Percentiles rank a stretch among this genome's conserved stretches.
Evolutionary conservation across 2,329 filamentous ascomycete species (phyloP).

Genomic region (Curvularia lunata): DNA sequence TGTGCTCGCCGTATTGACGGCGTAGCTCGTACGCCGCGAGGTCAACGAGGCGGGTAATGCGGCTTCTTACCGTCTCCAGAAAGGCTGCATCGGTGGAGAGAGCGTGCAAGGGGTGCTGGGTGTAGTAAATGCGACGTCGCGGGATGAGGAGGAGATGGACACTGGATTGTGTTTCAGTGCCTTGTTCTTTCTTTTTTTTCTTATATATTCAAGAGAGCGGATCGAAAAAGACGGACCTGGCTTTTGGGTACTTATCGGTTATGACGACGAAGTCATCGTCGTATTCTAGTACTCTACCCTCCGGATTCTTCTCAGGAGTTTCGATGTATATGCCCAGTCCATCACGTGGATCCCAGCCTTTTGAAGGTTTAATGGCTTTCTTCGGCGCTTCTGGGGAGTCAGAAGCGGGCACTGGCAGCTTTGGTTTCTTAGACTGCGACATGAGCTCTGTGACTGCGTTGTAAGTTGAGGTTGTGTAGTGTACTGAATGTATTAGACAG

Average conservation of each 20-base stretch:
- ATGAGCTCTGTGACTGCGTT: conserved; percentile 56
- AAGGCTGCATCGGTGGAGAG: conserved; percentile 72
- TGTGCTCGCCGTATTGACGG: conserved; percentile 69
- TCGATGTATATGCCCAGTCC: conserved; percentile 71
- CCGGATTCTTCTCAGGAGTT: conserved; percentile 66
- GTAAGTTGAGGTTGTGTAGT: conserved; percentile 30
- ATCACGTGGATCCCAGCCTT: conserved; percentile 56
- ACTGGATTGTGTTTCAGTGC: conserved; percentile 51
- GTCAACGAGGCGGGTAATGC: conserved; percentile 65
- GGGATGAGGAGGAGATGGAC: conserved; percentile 90
- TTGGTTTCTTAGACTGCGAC: conserved; percentile 50
- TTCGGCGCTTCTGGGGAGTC: conserved; percentile 14
- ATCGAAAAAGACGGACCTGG: conserved; percentile 25
- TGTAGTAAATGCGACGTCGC: conserved; percentile 65
- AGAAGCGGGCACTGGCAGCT: conserved; percentile 19
- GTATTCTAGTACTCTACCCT: conserved; percentile 68
- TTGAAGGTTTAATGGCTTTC: conserved; percentile 22
- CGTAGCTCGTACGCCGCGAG: conserved; percentile 78
- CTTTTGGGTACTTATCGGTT: conserved; percentile 85
- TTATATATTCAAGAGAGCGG: neutral
- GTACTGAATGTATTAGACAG: neutral
- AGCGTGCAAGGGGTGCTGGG: conserved; percentile 77
- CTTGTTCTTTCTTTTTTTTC: neutral
- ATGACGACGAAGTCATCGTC: conserved; percentile 76
- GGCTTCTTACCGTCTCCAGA: conserved; percentile 65